Evolutionary conservation across 176 grass and related monocot species (phyloP), one percentile per base, ranked within the genome.

Genomic region (Eleusine coracana): DNA sequence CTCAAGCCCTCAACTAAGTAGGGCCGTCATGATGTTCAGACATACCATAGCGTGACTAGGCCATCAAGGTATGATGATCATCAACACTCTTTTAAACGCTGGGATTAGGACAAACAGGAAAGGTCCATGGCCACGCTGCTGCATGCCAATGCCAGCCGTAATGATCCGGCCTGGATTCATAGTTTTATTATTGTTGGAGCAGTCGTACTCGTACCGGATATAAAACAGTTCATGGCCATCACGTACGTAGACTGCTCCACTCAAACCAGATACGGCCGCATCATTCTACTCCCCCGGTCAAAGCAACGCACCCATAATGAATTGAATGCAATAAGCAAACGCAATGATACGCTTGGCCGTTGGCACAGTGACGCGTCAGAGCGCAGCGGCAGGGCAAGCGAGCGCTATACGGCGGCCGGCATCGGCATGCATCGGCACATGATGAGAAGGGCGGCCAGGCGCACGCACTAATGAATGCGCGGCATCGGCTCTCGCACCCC

Each of bases 391-490:
- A 12, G 29, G 20, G 50, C 27, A 36, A 74, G 1, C 23, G 27
- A 20, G 29, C 4, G 71, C n/a, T 13, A 21, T 1, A 6, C 51
- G 51, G 2, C 16, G 51, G 18, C 54, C 54, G 41, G 71, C 73
- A 44, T 29, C 45, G 81, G 81, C 81, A 79, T 84, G 87, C 82
- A 51, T 60, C 76, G 13, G 10, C 62, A 21, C 87, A 89, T 85
- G 70, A 89, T 89, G 56, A 72, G 44, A 36, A 10, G 73, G 73
- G 55, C 86, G 79, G 66, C 37, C 16, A 25, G 64, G 71, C 84
- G 74, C 73, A 31, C 76, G 42, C 42, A 10, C 51, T 23, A 15
- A 58, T 40, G 73, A 39, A 23, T 15, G 60, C 60, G 60, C 60
- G 18, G 37, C 55, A 76, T 62, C 74, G 38, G 55, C 55, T 61